A percentile compares a stretch with the other conserved stretches of the same genome.
These are phyloP conservation scores for Ceraceosorus guamensis DNA, from an alignment of 1,284 basidiomycete genomes.

Conservation along the genomic window DNA sequence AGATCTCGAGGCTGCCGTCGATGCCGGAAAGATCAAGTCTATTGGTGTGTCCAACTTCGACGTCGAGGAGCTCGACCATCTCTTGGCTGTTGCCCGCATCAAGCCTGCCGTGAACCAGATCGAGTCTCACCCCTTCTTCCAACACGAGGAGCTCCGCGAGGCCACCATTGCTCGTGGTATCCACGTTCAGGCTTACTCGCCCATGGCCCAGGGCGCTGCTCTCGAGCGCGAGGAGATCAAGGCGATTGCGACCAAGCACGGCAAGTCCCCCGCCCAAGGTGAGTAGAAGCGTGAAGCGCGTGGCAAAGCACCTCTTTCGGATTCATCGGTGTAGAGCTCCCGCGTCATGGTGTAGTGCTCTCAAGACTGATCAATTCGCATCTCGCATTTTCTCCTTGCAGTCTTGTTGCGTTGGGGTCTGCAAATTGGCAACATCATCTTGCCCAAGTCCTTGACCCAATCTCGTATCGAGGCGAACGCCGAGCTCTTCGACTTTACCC, in stretches of 20 bases:
- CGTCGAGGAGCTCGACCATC: slow-evolving; percentile 44
- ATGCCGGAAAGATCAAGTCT: slow-evolving; percentile 44
- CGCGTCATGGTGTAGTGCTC: too few relatives aligned
- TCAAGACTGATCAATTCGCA: neutral
- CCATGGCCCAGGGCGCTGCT: slow-evolving; percentile 46
- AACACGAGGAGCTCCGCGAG: slow-evolving; percentile 44
- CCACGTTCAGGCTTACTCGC: slow-evolving; percentile 45
- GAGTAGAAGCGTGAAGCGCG: neutral
- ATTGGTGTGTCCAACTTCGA: slow-evolving; percentile 48
- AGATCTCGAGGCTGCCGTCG: slow-evolving; percentile 44
- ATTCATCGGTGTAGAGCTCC: too few relatives aligned
- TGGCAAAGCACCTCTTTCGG: neutral
- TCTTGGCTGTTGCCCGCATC: slow-evolving; percentile 41
- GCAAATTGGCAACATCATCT: slow-evolving; percentile 39
- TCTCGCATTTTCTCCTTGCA: too few relatives aligned
- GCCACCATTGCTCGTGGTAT: slow-evolving; percentile 41
- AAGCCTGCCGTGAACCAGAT: slow-evolving; percentile 48
- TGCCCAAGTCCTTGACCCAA: slow-evolving; percentile 44
- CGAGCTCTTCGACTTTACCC: slow-evolving; percentile 44
- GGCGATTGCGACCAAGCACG: slow-evolving; percentile 44
- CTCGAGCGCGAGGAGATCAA: slow-evolving; percentile 43
- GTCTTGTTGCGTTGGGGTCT: slow-evolving; percentile 38
- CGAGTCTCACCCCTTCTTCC: slow-evolving; percentile 47
- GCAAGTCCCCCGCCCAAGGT: slow-evolving; percentile 46
- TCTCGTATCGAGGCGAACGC: slow-evolving; percentile 42